Base-by-base conservation (phyloP, 1,284 basidiomycete genomes). In the Trichosporon faecale region DNA sequence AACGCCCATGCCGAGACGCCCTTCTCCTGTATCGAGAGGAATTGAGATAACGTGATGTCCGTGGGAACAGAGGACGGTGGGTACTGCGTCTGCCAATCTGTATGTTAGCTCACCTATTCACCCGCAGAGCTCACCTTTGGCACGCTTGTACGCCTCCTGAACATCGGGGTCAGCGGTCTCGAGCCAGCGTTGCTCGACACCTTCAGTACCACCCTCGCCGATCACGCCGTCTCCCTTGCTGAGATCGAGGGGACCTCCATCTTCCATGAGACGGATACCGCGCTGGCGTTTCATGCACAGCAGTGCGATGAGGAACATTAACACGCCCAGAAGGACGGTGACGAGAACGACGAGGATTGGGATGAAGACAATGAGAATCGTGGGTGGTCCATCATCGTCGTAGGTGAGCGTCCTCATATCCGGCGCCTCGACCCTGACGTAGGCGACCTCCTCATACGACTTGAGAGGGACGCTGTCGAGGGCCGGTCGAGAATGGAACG, bases 1-100 rank as follows among this genome's bases (percentile, higher is more conserved):
- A 98, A 98, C 21, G 90, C 93, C 95, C 95, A 98, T 7, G 95
- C 95, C 27, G 95, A 95, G 55, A 98, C 95, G 73, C 95, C 95
- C 81, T 98, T 98, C 85, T 98, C 95, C 82, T 98, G 95, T 72
- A 98, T 98, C 25, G 94, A 95, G 35, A 98, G 89, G 84, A 97
- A 98, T 79, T 98, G 95, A 1, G 95, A 95, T 46, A 98, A 86
- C 0, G 95, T 98, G 83, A 98, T 98, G 81, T 98, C 95, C 65
- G 95, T 95, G 27, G 94, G 92, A 65, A 91, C 86, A 16, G 95
- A 97, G 77, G 95, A 93, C 25, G 95, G 94, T 3, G 91, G 92
- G 84, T 94, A 95, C 81, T 95, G 93, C 0, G 89, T 77, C 83
- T 97, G 95, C 84, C 90, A 94, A 70, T 94, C 95, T 97, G 70